Base-by-base conservation (phyloP, 805 yeast genomes). In the Starmerella stellata region DNA sequence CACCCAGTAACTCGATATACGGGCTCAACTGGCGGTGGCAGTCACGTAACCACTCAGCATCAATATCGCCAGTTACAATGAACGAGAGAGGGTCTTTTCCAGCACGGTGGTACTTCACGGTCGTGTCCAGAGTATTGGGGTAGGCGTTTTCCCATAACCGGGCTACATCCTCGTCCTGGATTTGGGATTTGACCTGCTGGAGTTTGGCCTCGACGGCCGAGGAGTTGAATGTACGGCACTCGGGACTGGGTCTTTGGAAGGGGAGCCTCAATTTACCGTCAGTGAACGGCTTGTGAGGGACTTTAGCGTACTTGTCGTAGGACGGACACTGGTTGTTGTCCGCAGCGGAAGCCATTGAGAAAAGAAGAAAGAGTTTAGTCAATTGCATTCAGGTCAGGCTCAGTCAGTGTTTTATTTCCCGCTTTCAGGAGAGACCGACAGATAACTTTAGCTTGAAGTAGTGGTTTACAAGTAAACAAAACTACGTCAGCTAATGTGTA, bases 41-140 rank as follows among this genome's bases (percentile, higher is more conserved):
- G 56, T 82, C 95, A 38, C 95, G 60, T 36, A 82, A 60, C 95
- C 95, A 82, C 56, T 82, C 93, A 2, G 94, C 94, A 54, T 80
- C 83, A 40, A 82, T 82, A 52, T 82, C 95, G 8, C 95, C 95
- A 0, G 95, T 82, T 24, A 81, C 87, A 1, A 82, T 69, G 56
- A 82, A 82, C 1, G 92, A 65, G 44, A 73, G 70, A 1, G 83
- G 70, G 8, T 40, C 48, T 19, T 36, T 38, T 30, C 40, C 46
- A 35, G 33, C 32, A 31, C 37, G 39, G 55, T 76, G 81, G 80
- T 82, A 82, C 38, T 78, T 61, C 35, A 82, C 70, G 0, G 94
- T 81, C 1, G 94, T 82, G 51, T 82, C 95, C 38, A 82, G 59
- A 0, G 95, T 82, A 54, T 82, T 82, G 5, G 95, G 94, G 41